phyloP scores from a whole-genome alignment of 108 stramenopile species.

The Fragilariopsis cylindrus region DNA sequence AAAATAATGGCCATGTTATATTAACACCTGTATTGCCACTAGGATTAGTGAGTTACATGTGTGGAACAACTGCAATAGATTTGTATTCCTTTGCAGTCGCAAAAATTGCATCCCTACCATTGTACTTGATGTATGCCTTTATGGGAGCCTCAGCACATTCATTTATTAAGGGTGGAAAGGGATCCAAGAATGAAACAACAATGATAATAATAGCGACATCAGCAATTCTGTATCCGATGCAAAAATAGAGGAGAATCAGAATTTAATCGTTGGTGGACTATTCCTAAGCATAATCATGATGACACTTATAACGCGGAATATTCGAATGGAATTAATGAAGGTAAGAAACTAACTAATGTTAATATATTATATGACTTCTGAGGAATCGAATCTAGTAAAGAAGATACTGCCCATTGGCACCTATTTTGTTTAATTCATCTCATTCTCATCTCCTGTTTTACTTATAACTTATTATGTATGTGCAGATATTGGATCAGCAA shows the following conservation, averaged over 20 bases:
- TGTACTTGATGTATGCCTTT: conserved; percentile 76
- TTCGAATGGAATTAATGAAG: conserved; percentile 76
- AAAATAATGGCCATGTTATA: conserved; percentile 86
- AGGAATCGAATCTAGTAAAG: not conserved
- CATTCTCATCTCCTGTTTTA: not conserved
- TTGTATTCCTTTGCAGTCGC: conserved; percentile 63
- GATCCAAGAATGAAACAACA: not conserved
- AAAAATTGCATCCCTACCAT: conserved; percentile 74
- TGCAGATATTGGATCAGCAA: conserved; percentile 69
- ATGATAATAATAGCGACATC: conserved; percentile 8
- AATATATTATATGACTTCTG: not conserved
- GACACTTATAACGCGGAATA: conserved; percentile 60
- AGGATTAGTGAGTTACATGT: conserved; percentile 80
- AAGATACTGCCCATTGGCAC: not conserved
- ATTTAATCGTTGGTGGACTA: conserved; percentile 64
- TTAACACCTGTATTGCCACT: conserved; percentile 78
- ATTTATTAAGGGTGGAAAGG: conserved; percentile 38
- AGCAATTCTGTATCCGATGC: conserved; percentile 29
- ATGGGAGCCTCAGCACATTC: conserved; percentile 77
- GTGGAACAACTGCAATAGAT: conserved; percentile 80
- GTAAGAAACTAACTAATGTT: conserved; percentile 26
- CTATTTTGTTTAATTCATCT: too few relatives aligned
- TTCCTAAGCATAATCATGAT: conserved; percentile 73
- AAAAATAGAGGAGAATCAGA: conserved; percentile 62
- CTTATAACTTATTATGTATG: not conserved